Conservation (phyloP, 768 basidiomycete species). For the Tephrocybe sp. region DNA sequence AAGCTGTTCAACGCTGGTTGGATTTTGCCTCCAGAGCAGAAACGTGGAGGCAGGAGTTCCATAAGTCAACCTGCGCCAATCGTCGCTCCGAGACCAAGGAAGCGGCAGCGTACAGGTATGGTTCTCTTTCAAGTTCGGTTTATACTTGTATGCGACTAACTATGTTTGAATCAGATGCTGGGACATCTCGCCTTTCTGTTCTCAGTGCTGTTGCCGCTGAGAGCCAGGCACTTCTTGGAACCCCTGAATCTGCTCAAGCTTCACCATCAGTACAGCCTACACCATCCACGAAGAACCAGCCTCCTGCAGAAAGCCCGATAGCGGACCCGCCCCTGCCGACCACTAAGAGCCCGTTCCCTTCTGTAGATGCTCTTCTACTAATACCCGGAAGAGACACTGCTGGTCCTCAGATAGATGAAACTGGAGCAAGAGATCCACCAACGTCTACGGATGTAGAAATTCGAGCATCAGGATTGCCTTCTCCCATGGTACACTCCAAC, state of each 20-base stretch:
- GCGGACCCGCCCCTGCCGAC: too few species aligned
- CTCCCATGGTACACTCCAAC: too few species aligned
- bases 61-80: conserved; percentile 39
- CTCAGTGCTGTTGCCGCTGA: conserved; percentile 48
- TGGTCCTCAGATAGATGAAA: too few species aligned
- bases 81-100: conserved; percentile 49
- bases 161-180: conserved; percentile 27
- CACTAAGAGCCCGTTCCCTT: too few species aligned
- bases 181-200: conserved; percentile 42
- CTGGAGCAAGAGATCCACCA: too few species aligned
- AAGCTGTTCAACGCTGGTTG: conserved; percentile 82
- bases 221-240: conserved; percentile 33
- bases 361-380: too few species aligned
- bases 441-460: too few species aligned
- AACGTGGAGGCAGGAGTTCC: conserved; percentile 55
- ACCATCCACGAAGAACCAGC: neutral
- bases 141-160: conserved; percentile 12
- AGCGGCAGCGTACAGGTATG: conserved; percentile 48
- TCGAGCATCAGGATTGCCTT: too few species aligned
- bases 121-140: conserved; percentile 7
- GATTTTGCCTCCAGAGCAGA: conserved; percentile 77
- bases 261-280: conserved; percentile 2
- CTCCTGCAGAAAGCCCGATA: too few species aligned
- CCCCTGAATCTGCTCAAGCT: conserved; percentile 19
- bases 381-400: too few species aligned